A percentile compares a stretch with the other conserved stretches of the same genome.
These are phyloP conservation scores for Aspergillus fructus DNA, from an alignment of 2,329 filamentous ascomycete species.

Conservation along the genomic window DNA sequence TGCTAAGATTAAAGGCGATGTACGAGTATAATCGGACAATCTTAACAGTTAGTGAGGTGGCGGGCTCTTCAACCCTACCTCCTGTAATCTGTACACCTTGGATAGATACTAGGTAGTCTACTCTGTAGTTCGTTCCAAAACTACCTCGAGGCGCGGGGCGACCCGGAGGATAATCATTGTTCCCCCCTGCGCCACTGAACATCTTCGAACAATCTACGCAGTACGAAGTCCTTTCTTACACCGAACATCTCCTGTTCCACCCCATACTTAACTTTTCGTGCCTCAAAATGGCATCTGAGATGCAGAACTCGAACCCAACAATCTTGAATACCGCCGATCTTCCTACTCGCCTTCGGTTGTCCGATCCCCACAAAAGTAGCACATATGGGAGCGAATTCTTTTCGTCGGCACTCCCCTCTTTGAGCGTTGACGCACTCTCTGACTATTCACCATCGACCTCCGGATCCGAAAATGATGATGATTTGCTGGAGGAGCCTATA, in stretches of 20 bases:
- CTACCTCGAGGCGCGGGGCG: neutral
- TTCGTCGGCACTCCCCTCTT: constrained; percentile 51
- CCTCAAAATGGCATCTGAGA: constrained; percentile 32
- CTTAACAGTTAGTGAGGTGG: no score
- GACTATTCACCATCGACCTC: constrained; percentile 31
- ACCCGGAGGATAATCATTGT: neutral
- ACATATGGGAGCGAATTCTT: constrained; percentile 46
- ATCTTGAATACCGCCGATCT: constrained; percentile 86
- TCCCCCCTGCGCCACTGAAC: neutral
- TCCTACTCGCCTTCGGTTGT: constrained; percentile 65
- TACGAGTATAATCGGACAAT: no score
- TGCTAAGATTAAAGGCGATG: no score
- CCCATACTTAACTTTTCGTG: neutral
- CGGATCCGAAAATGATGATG: constrained; percentile 51
- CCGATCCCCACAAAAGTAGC: constrained; percentile 44
- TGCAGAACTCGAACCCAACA: constrained; percentile 73
- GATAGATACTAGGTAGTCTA: neutral
- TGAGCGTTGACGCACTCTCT: constrained; percentile 43
- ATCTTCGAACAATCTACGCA: neutral
- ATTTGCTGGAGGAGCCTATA: constrained; percentile 73
- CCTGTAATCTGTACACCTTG: no score
- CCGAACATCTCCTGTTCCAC: no score
- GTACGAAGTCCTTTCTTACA: neutral
- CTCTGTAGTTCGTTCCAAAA: neutral
- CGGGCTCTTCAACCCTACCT: neutral